Base-by-base conservation (phyloP, 345 rosid species). In the Eucalyptus dawsonii region DNA sequence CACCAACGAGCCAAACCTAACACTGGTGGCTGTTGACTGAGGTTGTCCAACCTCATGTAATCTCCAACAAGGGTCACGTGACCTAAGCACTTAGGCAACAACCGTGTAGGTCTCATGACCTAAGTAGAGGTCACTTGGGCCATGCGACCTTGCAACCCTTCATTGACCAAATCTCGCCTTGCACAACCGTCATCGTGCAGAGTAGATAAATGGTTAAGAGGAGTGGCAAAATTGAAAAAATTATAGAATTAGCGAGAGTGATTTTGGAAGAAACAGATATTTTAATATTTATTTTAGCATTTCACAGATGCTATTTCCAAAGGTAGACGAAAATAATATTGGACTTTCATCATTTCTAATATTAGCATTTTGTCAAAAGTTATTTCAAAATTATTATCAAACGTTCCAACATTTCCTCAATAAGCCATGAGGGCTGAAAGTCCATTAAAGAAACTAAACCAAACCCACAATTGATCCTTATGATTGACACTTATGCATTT, bases 51-150 rank as follows among this genome's bases (percentile, higher is more conserved):
- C 24, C 56, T 53, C 56, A 2, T 2, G 17, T 50, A 50, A 50
- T 6, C 53, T 50, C 3, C 7, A 6, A 6, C 53, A 1, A 50
- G 53, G 53, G 3, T 50, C 8, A 2, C 3, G 0, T 2, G 53
- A 50, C 53, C 53, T 50, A 15, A 50, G 53, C 53, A 2, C 53
- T 50, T 6, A 2, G 7, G 19, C 53, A 50, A 50, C 53, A 50
- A 50, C 17, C 3, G 1, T 2, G 8, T 50, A 50, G 53, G 19
- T 15, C 53, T 53, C 11, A 0, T 0, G 5, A 53, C 25, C 25
- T 21, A 19, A 0, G 25, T 0, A 3, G 0, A 8, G 25, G 11
- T 53, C 0, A 0, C 4, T 8, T 9, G 25, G 2, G 25, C 21
- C 25, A 21, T 2, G 5, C 0, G 5, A 53, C 11, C 11, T 4